Evolutionary conservation across 257 asterid species (phyloP).

Genomic region (Verbena officinalis): DNA sequence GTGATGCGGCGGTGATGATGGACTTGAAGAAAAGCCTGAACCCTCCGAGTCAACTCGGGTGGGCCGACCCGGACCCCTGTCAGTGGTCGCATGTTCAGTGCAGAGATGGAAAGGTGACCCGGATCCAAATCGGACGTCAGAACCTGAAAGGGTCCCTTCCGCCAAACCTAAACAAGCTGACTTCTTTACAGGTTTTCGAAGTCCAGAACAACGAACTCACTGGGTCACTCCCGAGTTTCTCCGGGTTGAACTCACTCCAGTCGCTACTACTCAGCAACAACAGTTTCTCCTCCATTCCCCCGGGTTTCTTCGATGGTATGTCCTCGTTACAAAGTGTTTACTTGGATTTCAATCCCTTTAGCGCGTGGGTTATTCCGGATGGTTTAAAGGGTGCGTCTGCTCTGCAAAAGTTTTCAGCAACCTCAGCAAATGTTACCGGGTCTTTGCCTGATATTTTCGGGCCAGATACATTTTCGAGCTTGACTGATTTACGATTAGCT

Average conservation of each 20-base stretch:
- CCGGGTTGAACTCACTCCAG: slow-evolving; percentile 56
- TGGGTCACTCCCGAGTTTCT: slow-evolving; percentile 70
- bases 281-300: slow-evolving; percentile 61
- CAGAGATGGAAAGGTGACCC: slow-evolving; percentile 43
- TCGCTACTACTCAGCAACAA: slow-evolving; percentile 48
- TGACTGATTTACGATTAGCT: slow-evolving; percentile 46
- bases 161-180: slow-evolving; percentile 44
- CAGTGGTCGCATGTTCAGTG: slow-evolving; percentile 46
- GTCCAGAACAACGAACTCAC: slow-evolving; percentile 51
- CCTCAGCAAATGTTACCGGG: slow-evolving; percentile 52
- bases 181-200: slow-evolving; percentile 53
- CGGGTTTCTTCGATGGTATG: slow-evolving; percentile 83
- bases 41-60: slow-evolving; percentile 42
- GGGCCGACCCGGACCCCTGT: slow-evolving; percentile 54
- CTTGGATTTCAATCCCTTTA: slow-evolving; percentile 63
- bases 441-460: slow-evolving; percentile 62
- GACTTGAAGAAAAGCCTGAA: slow-evolving; percentile 44
- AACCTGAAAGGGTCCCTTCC: slow-evolving; percentile 70
- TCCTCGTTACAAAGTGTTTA: slow-evolving; percentile 46
- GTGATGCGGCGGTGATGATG: slow-evolving; percentile 62
- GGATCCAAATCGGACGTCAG: slow-evolving; percentile 69
- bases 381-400: slow-evolving; percentile 45
- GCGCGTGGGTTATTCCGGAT: slow-evolving; percentile 61
- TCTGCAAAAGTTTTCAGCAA: slow-evolving; percentile 62
- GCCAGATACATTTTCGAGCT: slow-evolving; percentile 42